A percentile compares a stretch with the other conserved stretches of the same genome.
Evolutionary conservation across 805 yeast species (phyloP).

Genomic region (Maudiozyma bulderi): DNA sequence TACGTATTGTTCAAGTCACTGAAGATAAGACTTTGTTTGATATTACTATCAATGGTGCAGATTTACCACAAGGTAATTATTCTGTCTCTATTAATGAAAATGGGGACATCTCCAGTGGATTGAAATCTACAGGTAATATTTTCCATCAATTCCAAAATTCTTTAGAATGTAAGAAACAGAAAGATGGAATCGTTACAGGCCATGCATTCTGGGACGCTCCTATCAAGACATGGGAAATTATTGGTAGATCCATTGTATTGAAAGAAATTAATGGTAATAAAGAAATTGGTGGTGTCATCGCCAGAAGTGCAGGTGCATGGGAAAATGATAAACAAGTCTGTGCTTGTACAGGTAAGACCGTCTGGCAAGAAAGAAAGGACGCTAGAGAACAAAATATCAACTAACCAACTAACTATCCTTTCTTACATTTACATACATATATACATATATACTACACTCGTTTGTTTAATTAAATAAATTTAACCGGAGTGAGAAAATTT

Average conservation of each 20-base stretch:
- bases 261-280: constrained; percentile 18
- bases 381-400: constrained; percentile 37
- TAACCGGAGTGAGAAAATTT: not conserved
- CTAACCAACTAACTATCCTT: not conserved
- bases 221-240: constrained; percentile 46
- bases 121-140: constrained; percentile 51
- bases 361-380: constrained; percentile 89
- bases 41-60: constrained; percentile 64
- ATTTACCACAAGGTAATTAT: constrained; percentile 44
- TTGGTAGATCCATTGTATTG: constrained; percentile 51
- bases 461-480: too few relatives aligned
- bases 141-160: constrained; percentile 31
- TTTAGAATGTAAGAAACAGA: not conserved
- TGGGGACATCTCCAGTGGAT: constrained; percentile 73
- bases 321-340: constrained; percentile 90
- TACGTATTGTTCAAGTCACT: constrained; percentile 65
- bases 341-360: constrained; percentile 88
- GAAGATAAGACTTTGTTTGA: constrained; percentile 53
- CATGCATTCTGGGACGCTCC: constrained; percentile 37
- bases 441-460: not conserved
- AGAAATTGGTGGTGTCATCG: constrained; percentile 75
- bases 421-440: too few relatives aligned
- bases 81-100: constrained; percentile 56
- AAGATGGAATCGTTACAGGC: constrained; percentile 16
- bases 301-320: constrained; percentile 96